Percentiles rank a stretch among this genome's conserved stretches.
Conservation (phyloP, 768 basidiomycete species). For the Trametopsis cervina region DNA sequence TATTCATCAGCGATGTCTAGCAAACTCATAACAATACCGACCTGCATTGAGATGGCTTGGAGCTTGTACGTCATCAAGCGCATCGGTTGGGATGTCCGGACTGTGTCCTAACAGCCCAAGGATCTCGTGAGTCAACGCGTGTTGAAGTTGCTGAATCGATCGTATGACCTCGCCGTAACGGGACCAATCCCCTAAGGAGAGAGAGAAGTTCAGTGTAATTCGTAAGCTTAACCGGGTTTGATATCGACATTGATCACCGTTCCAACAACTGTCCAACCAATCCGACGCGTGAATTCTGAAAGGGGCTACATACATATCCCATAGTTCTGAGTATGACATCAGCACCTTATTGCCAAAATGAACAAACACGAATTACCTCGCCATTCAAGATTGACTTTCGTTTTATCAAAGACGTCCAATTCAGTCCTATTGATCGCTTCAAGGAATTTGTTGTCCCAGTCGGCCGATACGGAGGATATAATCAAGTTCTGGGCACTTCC, state of each 20-base stretch:
- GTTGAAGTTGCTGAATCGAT: slow-evolving; percentile 7
- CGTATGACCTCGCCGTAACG: slow-evolving; percentile 17
- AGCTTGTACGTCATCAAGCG: slow-evolving; percentile 6
- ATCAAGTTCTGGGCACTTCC: slow-evolving; percentile 37
- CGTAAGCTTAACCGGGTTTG: neutral
- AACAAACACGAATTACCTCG: slow-evolving; percentile 46
- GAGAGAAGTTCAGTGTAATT: neutral
- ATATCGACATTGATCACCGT: slow-evolving; percentile 17
- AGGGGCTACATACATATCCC: slow-evolving; percentile 13
- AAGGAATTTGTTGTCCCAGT: slow-evolving; percentile 51
- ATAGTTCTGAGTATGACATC: slow-evolving; percentile 11
- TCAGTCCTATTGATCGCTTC: slow-evolving; percentile 33
- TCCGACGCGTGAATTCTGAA: slow-evolving; percentile 17
- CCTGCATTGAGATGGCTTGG: slow-evolving; percentile 5
- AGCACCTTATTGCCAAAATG: too few species aligned
- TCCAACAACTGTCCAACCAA: slow-evolving; percentile 21
- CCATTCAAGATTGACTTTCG: slow-evolving; percentile 40
- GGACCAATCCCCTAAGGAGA: slow-evolving; percentile 20
- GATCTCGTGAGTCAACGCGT: slow-evolving; percentile 1
- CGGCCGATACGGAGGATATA: slow-evolving; percentile 44
- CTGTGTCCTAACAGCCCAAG: slow-evolving; percentile 1
- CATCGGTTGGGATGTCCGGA: neutral
- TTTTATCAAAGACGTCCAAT: slow-evolving; percentile 52
- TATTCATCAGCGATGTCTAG: neutral
- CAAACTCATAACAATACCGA: neutral